These are phyloP conservation scores for Talaromyces sp. DNA, from an alignment of 2,329 filamentous ascomycete genomes.

Conservation along the genomic window DNA sequence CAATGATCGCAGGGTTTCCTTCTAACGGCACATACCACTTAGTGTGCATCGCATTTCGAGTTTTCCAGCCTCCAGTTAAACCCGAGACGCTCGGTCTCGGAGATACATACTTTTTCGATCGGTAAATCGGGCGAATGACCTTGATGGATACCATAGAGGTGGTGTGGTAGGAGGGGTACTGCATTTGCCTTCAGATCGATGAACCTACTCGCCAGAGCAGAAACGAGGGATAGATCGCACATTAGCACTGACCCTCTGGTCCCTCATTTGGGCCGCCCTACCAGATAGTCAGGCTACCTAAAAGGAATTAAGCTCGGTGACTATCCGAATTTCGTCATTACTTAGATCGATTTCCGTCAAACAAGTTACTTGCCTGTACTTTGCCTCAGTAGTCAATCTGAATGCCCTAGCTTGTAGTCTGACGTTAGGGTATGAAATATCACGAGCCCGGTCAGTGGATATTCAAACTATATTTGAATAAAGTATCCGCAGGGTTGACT, in stretches of 20 bases:
- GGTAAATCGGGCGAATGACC: neutral
- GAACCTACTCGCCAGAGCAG: neutral
- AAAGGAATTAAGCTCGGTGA: conserved; percentile 10
- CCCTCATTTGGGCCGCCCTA: conserved; percentile 5
- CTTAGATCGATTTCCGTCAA: neutral
- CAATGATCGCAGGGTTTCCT: neutral
- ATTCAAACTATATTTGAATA: too few relatives aligned
- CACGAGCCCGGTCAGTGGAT: neutral
- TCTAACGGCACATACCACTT: neutral
- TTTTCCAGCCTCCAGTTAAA: neutral
- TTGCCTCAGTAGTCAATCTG: neutral
- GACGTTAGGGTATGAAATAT: neutral
- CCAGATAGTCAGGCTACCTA: neutral
- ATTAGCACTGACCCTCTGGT: conserved; percentile 12
- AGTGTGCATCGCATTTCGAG: neutral
- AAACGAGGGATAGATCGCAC: neutral
- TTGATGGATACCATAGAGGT: neutral
- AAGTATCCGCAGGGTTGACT: neutral
- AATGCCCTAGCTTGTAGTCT: neutral
- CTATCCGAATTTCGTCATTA: conserved; percentile 6
- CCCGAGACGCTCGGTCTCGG: neutral
- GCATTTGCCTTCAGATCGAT: neutral
- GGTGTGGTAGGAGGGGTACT: neutral
- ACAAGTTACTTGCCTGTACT: neutral
- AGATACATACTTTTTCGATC: neutral